Evolutionary conservation across 768 basidiomycete species (phyloP).

Genomic region (Pulveroboletus sp.): DNA sequence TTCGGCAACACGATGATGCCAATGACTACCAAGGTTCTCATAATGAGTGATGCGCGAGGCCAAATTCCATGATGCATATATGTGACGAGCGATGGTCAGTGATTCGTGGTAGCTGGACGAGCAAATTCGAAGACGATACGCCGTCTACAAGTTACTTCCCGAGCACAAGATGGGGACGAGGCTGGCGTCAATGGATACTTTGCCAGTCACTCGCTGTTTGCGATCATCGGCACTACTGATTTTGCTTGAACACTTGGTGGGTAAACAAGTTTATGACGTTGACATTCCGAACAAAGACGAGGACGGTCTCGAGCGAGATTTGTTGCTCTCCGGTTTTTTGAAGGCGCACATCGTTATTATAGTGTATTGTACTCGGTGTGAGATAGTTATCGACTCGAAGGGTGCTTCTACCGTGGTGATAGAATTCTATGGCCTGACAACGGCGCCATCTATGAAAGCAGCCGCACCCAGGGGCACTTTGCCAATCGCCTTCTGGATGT

Average conservation of each 20-base stretch:
- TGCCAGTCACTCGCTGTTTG: too few relatives aligned
- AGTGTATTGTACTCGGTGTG: too few relatives aligned
- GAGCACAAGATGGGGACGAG: conserved; percentile 75
- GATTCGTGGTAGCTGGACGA: conserved; percentile 54
- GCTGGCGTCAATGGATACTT: too few relatives aligned
- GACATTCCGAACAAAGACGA: too few relatives aligned
- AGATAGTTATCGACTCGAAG: too few relatives aligned
- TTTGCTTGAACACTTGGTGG: too few relatives aligned
- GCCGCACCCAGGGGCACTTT: conserved; percentile 56
- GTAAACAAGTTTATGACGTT: too few relatives aligned
- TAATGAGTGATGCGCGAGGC: conserved; percentile 21
- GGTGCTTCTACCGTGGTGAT: too few relatives aligned
- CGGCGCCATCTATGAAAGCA: conserved; percentile 46
- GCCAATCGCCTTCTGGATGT: conserved; percentile 43
- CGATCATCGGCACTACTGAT: too few relatives aligned
- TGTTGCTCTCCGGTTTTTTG: too few relatives aligned
- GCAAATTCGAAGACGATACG: conserved; percentile 67
- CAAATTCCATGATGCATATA: conserved; percentile 1
- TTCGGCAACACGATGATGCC: conserved; percentile 89
- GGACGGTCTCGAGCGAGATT: too few relatives aligned
- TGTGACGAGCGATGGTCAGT: not conserved
- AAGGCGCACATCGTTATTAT: too few relatives aligned
- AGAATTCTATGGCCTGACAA: conserved; percentile 29
- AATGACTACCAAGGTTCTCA: conserved; percentile 72
- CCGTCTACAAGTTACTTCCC: conserved; percentile 79